Conservation (phyloP, 495 filamentous ascomycete species). For the Aspergillus nanangensis region DNA sequence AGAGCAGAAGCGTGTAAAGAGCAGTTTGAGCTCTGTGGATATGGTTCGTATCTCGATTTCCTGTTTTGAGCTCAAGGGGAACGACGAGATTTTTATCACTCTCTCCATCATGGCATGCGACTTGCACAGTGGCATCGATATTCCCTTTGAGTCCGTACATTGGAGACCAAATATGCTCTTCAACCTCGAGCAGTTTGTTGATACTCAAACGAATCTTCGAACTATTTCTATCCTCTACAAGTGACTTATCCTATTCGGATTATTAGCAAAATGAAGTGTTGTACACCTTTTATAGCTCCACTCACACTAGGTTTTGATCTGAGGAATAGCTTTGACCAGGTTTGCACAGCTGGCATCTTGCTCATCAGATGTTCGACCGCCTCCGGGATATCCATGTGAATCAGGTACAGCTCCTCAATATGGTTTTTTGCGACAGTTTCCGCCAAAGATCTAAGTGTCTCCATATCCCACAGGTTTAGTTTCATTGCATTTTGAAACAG, state of each 20-base stretch:
- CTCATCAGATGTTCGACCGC: conserved; percentile 73
- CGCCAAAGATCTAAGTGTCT: conserved; percentile 60
- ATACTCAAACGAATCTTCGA: conserved; percentile 72
- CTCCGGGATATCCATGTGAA: conserved; percentile 66
- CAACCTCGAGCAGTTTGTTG: conserved; percentile 90
- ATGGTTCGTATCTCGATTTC: conserved; percentile 67
- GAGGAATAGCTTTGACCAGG: conserved; percentile 82
- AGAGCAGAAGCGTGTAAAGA: conserved; percentile 87
- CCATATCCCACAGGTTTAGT: conserved; percentile 73
- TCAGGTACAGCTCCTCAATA: conserved; percentile 80
- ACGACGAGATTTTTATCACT: conserved; percentile 68
- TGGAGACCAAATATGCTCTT: conserved; percentile 97
- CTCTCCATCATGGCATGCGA: conserved; percentile 66
- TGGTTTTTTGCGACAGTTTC: conserved; percentile 61
- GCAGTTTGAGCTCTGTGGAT: conserved; percentile 90
- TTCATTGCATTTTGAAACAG: conserved; percentile 88
- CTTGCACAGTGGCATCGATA: conserved; percentile 95
- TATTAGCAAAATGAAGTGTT: conserved; percentile 3
- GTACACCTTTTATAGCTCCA: not conserved
- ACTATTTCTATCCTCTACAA: conserved; percentile 76
- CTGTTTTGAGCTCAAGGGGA: conserved; percentile 93
- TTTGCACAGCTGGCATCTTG: conserved; percentile 70
- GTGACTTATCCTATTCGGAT: conserved; percentile 52
- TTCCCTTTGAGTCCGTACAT: conserved; percentile 97
- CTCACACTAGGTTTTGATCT: conserved; percentile 64